Conservation (phyloP, 2,329 filamentous ascomycete genomes). For the Diaporthe longicolla region DNA sequence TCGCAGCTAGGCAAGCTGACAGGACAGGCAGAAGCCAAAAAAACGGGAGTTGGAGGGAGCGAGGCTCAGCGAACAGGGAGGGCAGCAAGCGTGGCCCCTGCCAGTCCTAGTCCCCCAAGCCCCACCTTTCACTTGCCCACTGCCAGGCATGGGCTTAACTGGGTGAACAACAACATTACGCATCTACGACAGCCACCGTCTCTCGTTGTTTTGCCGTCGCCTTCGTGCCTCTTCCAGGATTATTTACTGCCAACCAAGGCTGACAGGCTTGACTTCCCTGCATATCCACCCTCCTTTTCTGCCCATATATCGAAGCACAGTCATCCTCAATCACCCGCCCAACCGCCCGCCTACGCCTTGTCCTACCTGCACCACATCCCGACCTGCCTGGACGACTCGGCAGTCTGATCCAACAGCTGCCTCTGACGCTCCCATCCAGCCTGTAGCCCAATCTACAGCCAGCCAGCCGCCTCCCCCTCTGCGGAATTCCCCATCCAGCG, state of each 20-base stretch:
- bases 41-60: not conserved
- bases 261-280: not conserved
- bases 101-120: not conserved
- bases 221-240: not conserved
- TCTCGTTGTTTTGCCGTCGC: not conserved
- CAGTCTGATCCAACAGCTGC: conserved; percentile 7
- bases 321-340: conserved; percentile 30
- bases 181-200: conserved; percentile 12
- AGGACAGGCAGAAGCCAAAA: conserved; percentile 28
- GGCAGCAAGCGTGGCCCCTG: not conserved
- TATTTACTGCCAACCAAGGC: not conserved
- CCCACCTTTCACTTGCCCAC: conserved; percentile 11
- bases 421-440: not conserved
- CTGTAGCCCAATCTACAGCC: not conserved
- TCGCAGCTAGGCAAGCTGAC: not conserved
- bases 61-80: not conserved
- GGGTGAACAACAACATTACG: conserved; percentile 35
- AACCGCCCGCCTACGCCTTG: not conserved
- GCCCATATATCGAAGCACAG: conserved; percentile 16
- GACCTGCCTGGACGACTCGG: conserved; percentile 2
- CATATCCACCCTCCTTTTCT: not conserved
- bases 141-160: not conserved
- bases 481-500: not conserved
- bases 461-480: not conserved
- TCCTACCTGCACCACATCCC: conserved; percentile 20